Base-by-base conservation (phyloP, 2,329 filamentous ascomycete genomes). In the Xylaria sp. region DNA sequence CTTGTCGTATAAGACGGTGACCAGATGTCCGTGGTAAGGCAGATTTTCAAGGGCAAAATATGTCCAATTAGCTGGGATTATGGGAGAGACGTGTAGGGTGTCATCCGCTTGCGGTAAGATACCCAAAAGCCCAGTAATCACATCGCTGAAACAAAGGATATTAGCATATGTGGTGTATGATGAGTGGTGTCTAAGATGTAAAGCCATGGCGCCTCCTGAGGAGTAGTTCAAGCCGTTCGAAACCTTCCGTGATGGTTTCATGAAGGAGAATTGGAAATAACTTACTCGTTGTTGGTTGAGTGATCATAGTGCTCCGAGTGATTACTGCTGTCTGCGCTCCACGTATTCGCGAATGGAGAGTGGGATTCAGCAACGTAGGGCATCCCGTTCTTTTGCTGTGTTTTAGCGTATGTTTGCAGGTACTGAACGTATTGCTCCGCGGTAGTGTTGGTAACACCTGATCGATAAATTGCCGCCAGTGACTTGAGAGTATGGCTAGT, bases 351-450 rank as follows among this genome's bases (percentile, higher is more conserved):
- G 17, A 75, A 74, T 1, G 78, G 78, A 59, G 78, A 76, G 63
- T 82, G 79, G 2, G 77, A 78, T 60, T 81, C 79, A 6, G 79
- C 79, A 0, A 79, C 76, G 38, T 79, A 80, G 1, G 79, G 79
- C n/a, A 72, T 70, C 4, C 77, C 76, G 55, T 78, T 69, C 64
- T 77, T 78, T 57, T 78, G 74, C 54, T 80, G 78, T 1, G 78
- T 80, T 17, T 57, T 58, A 12, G 77, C 77, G 60, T 80, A 82
- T 25, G 70, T 78, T 19, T 71, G 67, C 7, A 81, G 69, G 17
- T 77, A 74, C 1, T 74, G 59, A 37, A 76, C 64, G 63, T 80
- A 81, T 57, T 80, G 73, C 0, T 75, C 72, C 0, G 75, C 68
- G 0, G 75, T 79, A 21, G 76, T 69, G 51, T 76, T 71, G 28